Base-by-base conservation (phyloP, 2,329 filamentous ascomycete species). In the Xylariaceae sp. region DNA sequence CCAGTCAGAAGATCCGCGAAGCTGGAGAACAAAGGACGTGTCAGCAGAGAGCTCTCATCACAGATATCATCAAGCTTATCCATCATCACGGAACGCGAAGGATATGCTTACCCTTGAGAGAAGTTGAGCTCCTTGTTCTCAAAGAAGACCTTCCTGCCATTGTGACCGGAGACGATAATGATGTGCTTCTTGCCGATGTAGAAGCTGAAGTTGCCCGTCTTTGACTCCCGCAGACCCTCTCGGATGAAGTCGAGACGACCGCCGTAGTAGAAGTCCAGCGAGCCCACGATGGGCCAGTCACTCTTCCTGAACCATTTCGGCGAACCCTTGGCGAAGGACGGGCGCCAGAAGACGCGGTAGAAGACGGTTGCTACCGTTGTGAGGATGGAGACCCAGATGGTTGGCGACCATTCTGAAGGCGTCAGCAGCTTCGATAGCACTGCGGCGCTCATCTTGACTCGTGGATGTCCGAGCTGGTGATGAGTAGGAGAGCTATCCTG, bases 131-230 rank as follows among this genome's bases (percentile, higher is more conserved):
- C 72, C 58, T 73, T 75, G 57, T 71, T 76, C 34, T 82, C 78
- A 53, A 79, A 78, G 65, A 79, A 81, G 2, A 75, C 39, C 63
- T 75, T 75, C 10, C 80, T 74, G 3, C 70, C 74, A 45, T 77
- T 73, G 3, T 70, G 64, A 3, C 79, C 78, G 6, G 73, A 74
- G 13, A 82, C 44, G 0, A 71, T 77, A 3, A 83, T 67, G 15
- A 82, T 68, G 1, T 72, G 74, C 60, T 78, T 73, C 50, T 74
- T 73, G 3, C 80, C 80, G 2, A 78, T 71, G 61, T 77, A 77
- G 67, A 81, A 82, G 62, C 75, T 77, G 65, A 82, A 82, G 56
- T 77, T 78, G 5, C 78, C 78, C 0, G 74, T 76, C 10, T 68
- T 60, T 0, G 74, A 73, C 9, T 67, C 63, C 3, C 63, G 63